Evolutionary conservation across 768 basidiomycete genomes (phyloP).

Genomic region (Phlegmacium glaucopus): DNA sequence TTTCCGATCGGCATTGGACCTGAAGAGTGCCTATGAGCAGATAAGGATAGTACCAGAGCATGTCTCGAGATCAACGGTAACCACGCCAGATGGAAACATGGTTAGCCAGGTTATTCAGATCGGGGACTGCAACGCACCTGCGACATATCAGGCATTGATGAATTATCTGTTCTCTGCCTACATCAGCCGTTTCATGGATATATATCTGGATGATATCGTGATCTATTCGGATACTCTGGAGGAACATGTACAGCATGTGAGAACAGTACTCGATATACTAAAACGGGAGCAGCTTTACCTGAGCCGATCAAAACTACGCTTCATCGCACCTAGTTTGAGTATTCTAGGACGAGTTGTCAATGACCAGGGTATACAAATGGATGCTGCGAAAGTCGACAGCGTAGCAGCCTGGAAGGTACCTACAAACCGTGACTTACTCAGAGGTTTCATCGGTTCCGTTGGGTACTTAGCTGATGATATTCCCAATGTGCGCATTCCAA

Average conservation of each 20-base stretch:
- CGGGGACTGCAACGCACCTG: constrained; percentile 30
- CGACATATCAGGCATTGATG: constrained; percentile 42
- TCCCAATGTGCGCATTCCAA: constrained; percentile 32
- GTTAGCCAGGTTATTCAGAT: constrained; percentile 30
- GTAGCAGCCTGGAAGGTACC: constrained; percentile 33
- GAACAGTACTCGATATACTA: constrained; percentile 30
- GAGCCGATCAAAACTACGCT: constrained; percentile 28
- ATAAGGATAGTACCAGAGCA: constrained; percentile 25
- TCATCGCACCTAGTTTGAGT: constrained; percentile 29
- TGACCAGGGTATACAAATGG: constrained; percentile 39
- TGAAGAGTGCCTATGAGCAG: constrained; percentile 41
- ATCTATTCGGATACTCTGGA: constrained; percentile 37
- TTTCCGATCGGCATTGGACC: constrained; percentile 32
- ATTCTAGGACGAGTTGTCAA: constrained; percentile 25
- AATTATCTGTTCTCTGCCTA: constrained; percentile 32
- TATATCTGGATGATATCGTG: constrained; percentile 39
- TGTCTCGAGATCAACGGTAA: constrained; percentile 22
- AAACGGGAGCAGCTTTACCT: constrained; percentile 40
- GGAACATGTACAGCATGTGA: constrained; percentile 31
- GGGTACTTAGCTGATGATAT: constrained; percentile 32
- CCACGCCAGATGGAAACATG: constrained; percentile 39
- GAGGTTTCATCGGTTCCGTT: constrained; percentile 27
- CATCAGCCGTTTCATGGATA: constrained; percentile 34
- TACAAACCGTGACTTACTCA: constrained; percentile 27
- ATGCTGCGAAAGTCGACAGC: constrained; percentile 38